Conservation (phyloP, 108 stramenopile genomes). For the Halocafeteria seosinensis region DNA sequence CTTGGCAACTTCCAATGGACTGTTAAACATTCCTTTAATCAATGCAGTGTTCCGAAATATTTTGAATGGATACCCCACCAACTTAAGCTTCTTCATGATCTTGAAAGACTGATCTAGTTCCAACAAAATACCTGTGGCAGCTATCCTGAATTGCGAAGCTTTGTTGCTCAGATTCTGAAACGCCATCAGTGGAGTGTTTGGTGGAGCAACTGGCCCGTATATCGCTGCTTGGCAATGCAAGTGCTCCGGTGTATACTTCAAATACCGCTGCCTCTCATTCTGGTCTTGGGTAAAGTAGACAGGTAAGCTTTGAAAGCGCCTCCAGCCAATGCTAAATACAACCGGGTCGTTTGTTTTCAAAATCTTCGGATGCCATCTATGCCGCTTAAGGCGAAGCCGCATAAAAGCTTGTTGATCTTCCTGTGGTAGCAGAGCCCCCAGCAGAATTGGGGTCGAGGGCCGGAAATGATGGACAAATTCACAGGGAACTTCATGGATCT, state of each 20-base stretch:
- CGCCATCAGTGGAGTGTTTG: slow-evolving; percentile 84
- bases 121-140: slow-evolving; percentile 71
- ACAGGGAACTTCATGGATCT: slow-evolving; percentile 58
- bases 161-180: slow-evolving; percentile 57
- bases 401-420: slow-evolving; percentile 65
- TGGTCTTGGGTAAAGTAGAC: slow-evolving; percentile 58
- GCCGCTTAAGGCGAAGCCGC: slow-evolving; percentile 77
- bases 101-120: slow-evolving; percentile 76
- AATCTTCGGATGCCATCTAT: slow-evolving; percentile 86
- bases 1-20: slow-evolving; percentile 76
- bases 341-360: slow-evolving; percentile 76
- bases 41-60: slow-evolving; percentile 91
- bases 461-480: slow-evolving; percentile 58
- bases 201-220: slow-evolving; percentile 75
- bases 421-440: slow-evolving; percentile 79
- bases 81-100: slow-evolving; percentile 93
- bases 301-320: slow-evolving; percentile 83
- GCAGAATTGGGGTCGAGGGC: slow-evolving; percentile 62
- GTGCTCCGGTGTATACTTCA: slow-evolving; percentile 98
- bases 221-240: slow-evolving; percentile 94
- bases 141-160: slow-evolving; percentile 68
- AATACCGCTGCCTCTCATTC: slow-evolving; percentile 50
- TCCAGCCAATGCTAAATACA: slow-evolving; percentile 83
- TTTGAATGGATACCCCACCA: slow-evolving; percentile 83
- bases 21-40: slow-evolving; percentile 97